Evolutionary conservation across 2,329 filamentous ascomycete species (phyloP).

Genomic region (Epichloe elymi): DNA sequence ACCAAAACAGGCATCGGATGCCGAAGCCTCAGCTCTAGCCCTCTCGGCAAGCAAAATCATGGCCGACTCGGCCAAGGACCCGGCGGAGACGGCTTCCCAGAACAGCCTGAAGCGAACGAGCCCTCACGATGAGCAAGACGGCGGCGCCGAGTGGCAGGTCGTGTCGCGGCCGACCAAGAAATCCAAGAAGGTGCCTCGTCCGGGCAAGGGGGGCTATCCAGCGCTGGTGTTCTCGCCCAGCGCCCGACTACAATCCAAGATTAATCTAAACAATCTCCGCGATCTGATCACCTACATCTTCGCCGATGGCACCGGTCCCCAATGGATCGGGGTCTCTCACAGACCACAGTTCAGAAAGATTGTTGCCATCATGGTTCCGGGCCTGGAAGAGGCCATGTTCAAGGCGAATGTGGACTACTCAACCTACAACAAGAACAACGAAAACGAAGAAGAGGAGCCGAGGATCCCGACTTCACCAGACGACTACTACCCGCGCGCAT

Average conservation of each 20-base stretch:
- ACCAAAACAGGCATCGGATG: neutral
- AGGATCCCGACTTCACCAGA: conserved; percentile 34
- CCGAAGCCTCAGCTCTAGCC: neutral
- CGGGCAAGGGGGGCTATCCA: conserved; percentile 45
- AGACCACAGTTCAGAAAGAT: conserved; percentile 60
- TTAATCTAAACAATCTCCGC: conserved; percentile 50
- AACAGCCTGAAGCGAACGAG: conserved; percentile 36
- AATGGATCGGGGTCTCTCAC: conserved; percentile 51
- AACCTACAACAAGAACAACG: conserved; percentile 26
- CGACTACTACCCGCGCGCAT: conserved; percentile 43
- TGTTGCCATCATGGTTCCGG: conserved; percentile 83
- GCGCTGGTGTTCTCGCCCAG: conserved; percentile 43
- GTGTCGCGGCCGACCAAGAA: conserved; percentile 43
- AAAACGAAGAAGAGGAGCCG: conserved; percentile 16
- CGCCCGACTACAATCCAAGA: conserved; percentile 45
- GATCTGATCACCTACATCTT: conserved; percentile 53
- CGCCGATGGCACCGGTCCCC: conserved; percentile 49
- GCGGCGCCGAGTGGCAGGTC: conserved; percentile 38
- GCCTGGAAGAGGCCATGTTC: conserved; percentile 84
- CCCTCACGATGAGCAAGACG: conserved; percentile 27
- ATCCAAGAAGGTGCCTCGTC: conserved; percentile 45
- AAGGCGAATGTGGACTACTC: conserved; percentile 41
- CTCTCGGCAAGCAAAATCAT: conserved; percentile 4
- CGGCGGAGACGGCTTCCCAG: conserved; percentile 10
- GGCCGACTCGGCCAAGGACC: conserved; percentile 6